phyloP scores from a whole-genome alignment of 805 yeast genomes.

The Limtongia smithiae region DNA sequence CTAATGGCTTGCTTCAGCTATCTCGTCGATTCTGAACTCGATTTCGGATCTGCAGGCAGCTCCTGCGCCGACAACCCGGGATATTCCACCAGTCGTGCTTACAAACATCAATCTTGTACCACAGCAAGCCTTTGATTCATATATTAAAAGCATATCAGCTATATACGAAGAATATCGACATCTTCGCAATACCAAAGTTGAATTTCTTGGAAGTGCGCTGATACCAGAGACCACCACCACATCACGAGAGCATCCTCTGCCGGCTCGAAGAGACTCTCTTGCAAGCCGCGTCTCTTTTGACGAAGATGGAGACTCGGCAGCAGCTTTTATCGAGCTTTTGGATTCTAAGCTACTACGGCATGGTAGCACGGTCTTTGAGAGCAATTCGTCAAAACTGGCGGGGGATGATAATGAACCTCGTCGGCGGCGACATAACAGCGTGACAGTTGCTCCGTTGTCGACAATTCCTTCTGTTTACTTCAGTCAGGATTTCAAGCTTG shows the following conservation, averaged over 20 bases:
- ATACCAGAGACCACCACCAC: not conserved
- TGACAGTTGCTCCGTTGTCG: constrained; percentile 35
- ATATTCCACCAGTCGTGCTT: constrained; percentile 78
- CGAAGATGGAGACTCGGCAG: not conserved
- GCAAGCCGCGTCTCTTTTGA: constrained; percentile 16
- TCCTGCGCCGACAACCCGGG: constrained; percentile 63
- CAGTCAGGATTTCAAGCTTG: constrained; percentile 67
- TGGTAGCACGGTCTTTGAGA: not conserved
- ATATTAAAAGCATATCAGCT: constrained; percentile 43
- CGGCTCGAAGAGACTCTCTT: constrained; percentile 2
- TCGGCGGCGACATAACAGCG: constrained; percentile 4
- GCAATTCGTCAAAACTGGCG: not conserved
- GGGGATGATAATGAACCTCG: not conserved
- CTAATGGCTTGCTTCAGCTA: constrained; percentile 8
- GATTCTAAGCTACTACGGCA: constrained; percentile 2
- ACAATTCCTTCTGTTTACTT: constrained; percentile 70
- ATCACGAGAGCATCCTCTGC: not conserved
- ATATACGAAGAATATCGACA: constrained; percentile 41
- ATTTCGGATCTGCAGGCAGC: constrained; percentile 7
- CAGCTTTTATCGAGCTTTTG: constrained; percentile 12
- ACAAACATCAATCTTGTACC: constrained; percentile 49
- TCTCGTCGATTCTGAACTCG: constrained; percentile 24
- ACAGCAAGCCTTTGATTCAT: constrained; percentile 44
- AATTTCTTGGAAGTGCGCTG: not conserved
- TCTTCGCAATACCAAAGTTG: constrained; percentile 2